phyloP scores from a whole-genome alignment of 129 eudicot genomes.

The Glebionis coronaria region DNA sequence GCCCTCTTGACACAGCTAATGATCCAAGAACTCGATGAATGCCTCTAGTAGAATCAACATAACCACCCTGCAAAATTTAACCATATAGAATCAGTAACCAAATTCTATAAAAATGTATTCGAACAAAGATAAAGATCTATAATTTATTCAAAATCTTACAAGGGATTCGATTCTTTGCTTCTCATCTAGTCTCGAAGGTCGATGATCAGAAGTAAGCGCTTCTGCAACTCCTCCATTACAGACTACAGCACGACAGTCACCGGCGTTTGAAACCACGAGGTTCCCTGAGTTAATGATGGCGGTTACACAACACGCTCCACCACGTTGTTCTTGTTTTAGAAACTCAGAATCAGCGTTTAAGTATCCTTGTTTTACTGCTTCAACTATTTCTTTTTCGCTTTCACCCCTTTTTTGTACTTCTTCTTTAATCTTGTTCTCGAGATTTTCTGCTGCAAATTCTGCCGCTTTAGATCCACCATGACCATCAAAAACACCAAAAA shows the following conservation, averaged over 20 bases:
- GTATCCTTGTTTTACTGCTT: constrained; percentile 62
- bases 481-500: constrained; percentile 92
- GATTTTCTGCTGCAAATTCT: constrained; percentile 64
- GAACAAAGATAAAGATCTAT: background rate
- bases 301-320: constrained; percentile 86
- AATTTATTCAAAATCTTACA: constrained; percentile 32
- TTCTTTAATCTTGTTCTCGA: constrained; percentile 48
- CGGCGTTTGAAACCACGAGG: constrained; percentile 79
- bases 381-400: constrained; percentile 44
- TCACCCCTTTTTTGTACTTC: constrained; percentile 44
- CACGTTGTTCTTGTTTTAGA: constrained; percentile 52
- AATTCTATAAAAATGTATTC: background rate
- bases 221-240: constrained; percentile 65
- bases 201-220: constrained; percentile 82
- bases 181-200: constrained; percentile 78
- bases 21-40: constrained; percentile 83
- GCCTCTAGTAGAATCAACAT: constrained; percentile 68
- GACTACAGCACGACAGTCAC: constrained; percentile 88
- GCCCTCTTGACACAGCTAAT: constrained; percentile 84
- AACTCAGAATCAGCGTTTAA: constrained; percentile 66
- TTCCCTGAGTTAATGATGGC: constrained; percentile 63
- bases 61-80: constrained; percentile 60
- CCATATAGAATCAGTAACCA: constrained; percentile 5
- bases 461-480: constrained; percentile 98
- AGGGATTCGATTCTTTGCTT: constrained; percentile 53